Base-by-base conservation (phyloP, 2,329 filamentous ascomycete genomes). In the Scedosporium minutisporum region DNA sequence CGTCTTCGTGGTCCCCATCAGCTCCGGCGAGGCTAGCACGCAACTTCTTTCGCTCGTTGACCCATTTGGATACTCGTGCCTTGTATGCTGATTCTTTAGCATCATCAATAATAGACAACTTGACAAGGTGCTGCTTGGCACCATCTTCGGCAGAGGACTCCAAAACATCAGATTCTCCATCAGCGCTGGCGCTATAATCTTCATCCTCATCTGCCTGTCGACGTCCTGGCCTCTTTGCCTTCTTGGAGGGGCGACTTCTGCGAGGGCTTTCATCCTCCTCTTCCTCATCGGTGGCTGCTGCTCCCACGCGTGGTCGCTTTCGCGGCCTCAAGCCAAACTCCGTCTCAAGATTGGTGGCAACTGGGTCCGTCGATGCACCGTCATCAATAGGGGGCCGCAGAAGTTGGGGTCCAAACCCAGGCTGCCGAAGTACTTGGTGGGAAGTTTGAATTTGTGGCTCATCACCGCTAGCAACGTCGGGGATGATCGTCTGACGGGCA, bases 61-160 rank as follows among this genome's bases (percentile, higher is more conserved):
- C 82, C 95, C 95, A 99, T 62, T 84, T 84, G 23, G 84, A 81
- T 3, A 99, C 73, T 51, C 95, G 85, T 55, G 78, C 78, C 69
- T 91, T 88, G 71, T 96, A 99, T 21, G 92, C 80, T 0, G 80
- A 77, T 72, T 97, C 93, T 64, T 96, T 89, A 0, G 95, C 96
- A 72, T 99, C 95, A 69, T 99, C 95, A 21, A 97, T 80, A 62
- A 80, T 75, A 66, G 77, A 81, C 21, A 86, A 69, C 66, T 85
- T 79, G 10, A 84, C 21, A 27, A 55, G 51, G 12, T 69, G 60
- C 76, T 63, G 12, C 60, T 60, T 25, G 27, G 4, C 6, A 58
- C 57, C 16, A 53, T 62, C 57, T 61, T 63, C 64, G 42, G 42
- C 62, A 57, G 25, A 63, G 55, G 46, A 44, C 48, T 58, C 61